A percentile compares a stretch with the other conserved stretches of the same genome.
These are phyloP conservation scores for Camelina neglecta DNA, from an alignment of 345 rosid genomes.

Conservation along the genomic window DNA sequence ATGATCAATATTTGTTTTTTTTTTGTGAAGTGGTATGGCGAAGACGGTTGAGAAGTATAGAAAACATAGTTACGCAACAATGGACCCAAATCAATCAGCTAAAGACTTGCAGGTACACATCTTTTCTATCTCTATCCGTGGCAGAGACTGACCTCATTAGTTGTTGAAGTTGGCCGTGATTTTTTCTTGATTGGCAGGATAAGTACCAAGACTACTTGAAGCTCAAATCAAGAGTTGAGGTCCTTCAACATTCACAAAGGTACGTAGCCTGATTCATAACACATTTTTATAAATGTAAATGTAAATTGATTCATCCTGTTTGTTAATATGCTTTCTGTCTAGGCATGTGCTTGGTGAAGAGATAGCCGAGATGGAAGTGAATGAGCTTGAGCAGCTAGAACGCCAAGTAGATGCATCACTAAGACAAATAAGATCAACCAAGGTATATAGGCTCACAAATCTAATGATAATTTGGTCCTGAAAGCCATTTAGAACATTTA, in stretches of 20 bases:
- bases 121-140: conserved; percentile 6
- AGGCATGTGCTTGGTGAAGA: conserved; percentile 92
- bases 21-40: conserved; percentile 53
- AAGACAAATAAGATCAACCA: conserved; percentile 73
- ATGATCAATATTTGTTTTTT: conserved; percentile 22
- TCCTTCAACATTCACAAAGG: conserved; percentile 75
- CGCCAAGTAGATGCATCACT: conserved; percentile 72
- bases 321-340: background rate
- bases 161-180: background rate
- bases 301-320: background rate
- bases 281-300: background rate
- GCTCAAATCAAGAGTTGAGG: conserved; percentile 66
- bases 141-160: conserved; percentile 24
- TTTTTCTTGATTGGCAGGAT: conserved; percentile 44
- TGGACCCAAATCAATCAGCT: conserved; percentile 54
- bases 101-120: conserved; percentile 57
- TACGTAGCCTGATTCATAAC: conserved; percentile 29
- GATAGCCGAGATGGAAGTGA: conserved; percentile 54
- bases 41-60: conserved; percentile 72
- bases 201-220: conserved; percentile 69
- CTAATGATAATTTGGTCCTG: background rate
- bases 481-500: background rate
- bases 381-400: conserved; percentile 84
- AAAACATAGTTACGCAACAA: conserved; percentile 52
- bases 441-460: conserved; percentile 46